Evolutionary conservation across 352 stramenopile species (phyloP), one percentile per base, ranked within the genome.

Genomic region (Vaucheria bursata): DNA sequence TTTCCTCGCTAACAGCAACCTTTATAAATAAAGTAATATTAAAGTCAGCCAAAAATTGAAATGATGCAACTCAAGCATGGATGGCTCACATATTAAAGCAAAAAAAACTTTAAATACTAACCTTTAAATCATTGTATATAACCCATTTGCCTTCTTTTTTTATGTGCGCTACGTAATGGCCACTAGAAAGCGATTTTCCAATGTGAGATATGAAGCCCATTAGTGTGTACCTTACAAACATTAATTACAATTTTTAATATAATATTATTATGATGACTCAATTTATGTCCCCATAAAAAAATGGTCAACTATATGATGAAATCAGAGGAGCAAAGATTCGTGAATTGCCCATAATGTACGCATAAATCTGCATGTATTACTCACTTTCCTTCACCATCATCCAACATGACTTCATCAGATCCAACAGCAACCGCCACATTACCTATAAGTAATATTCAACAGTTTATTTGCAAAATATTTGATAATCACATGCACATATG

Each of bases 111-210:
- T 18, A 59, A 59, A 25, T 59, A 59, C 12, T 6, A 64, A 83
- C 78, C 85, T 99, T 99, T 85, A 97, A 92, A 81, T 99, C 96
- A 85, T 99, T 98, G 84, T 98, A 99, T 80, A 99, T 98, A 53
- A 98, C 87, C 95, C 95, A 99, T 74, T 91, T 89, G 2, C 89
- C 91, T 18, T 96, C 84, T 80, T 97, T 97, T 85, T 97, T 97
- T 84, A 99, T 90, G 85, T 99, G 95, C 40, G 89, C 92, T 33
- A 99, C 94, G 85, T 99, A 99, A 85, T 99, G 96, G 0, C 96
- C 96, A 79, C 92, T 97, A 84, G 93, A 65, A 4, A 94, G 97
- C 85, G 97, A 98, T 80, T 96, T 97, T 40, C 96, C 96, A 71
- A 99, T 97, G 85, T 99, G 96, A 75, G 92, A 98, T 59, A 99